Base-by-base conservation (phyloP, 345 rosid genomes). In the Murraya koenigii region DNA sequence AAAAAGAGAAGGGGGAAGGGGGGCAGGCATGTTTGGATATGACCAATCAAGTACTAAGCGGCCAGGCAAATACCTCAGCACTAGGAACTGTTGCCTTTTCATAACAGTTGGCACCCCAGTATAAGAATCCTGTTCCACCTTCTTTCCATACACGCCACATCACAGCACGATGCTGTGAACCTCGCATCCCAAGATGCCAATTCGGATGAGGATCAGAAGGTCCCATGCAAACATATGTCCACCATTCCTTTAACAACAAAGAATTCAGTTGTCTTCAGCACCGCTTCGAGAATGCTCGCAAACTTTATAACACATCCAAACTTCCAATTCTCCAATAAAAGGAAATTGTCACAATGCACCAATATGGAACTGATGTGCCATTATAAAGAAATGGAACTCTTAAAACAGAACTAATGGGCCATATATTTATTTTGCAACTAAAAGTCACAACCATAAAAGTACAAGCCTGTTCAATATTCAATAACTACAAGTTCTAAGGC, bases 61-160 rank as follows among this genome's bases (percentile, higher is more conserved):
- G 66, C 75, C 33, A 20, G 73, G 76, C 15, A 73, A 72, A 76
- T 83, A 95, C 99, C 97, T 95, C 99, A 5, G 98, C 99, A 67
- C 97, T 89, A 64, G 98, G 91, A 87, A 86, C 86, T 4, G 92
- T 92, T 69, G 98, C 99, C 86, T 90, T 92, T 85, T 94, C 99
- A 6, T 96, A 96, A 82, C 97, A 92, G 86, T 92, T 94, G 80
- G 98, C 97, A 76, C 99, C 99, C 99, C 99, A 96, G 47, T 96
- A 96, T 22, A 96, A 78, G 84, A 96, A 96, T 25, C 98, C 98
- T 2, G 94, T 92, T 71, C 97, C 98, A 38, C 98, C 98, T 91
- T 96, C 99, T 89, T 96, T 96, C 99, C 99, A 96, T 5, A 92
- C 97, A 68, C 98, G 97, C 98, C 98, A 90, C 93, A 94, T 91